phyloP scores from a whole-genome alignment of 768 basidiomycete genomes.

The Cantharellus cinnabarinus region DNA sequence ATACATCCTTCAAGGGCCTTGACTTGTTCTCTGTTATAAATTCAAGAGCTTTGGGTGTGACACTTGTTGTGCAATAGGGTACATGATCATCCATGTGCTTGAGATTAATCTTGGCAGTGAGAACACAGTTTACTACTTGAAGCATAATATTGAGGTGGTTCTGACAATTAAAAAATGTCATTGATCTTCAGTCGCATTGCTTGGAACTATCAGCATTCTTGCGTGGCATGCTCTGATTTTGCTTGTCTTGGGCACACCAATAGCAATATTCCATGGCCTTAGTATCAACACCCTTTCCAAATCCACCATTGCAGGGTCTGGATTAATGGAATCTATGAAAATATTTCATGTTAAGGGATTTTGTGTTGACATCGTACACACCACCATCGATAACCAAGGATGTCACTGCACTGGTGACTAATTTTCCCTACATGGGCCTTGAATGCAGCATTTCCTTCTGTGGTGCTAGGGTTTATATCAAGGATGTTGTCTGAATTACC shows the following conservation, averaged over 20 bases:
- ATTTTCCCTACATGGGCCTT: not conserved
- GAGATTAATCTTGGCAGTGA: not conserved
- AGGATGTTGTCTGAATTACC: not conserved
- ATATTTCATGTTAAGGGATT: not conserved
- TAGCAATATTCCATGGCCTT: not conserved
- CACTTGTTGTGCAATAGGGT: not conserved
- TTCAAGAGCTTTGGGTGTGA: not conserved
- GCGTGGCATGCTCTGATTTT: not conserved
- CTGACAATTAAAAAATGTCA: not conserved
- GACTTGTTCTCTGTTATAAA: not conserved
- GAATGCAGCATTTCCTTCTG: not conserved
- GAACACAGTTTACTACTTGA: not conserved
- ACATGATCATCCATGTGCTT: not conserved
- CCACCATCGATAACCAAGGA: not conserved
- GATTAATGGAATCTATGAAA: not conserved
- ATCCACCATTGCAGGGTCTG: not conserved
- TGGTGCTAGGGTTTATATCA: not conserved
- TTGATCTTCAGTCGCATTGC: not conserved
- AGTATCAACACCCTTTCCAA: not conserved
- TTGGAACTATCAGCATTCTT: not conserved
- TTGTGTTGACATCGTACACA: not conserved
- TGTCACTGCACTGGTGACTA: not conserved
- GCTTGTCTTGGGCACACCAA: not conserved
- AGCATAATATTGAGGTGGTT: not conserved
- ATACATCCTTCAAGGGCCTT: not conserved